Conservation (phyloP, 108 stramenopile genomes). For the Cyclotella cryptica region DNA sequence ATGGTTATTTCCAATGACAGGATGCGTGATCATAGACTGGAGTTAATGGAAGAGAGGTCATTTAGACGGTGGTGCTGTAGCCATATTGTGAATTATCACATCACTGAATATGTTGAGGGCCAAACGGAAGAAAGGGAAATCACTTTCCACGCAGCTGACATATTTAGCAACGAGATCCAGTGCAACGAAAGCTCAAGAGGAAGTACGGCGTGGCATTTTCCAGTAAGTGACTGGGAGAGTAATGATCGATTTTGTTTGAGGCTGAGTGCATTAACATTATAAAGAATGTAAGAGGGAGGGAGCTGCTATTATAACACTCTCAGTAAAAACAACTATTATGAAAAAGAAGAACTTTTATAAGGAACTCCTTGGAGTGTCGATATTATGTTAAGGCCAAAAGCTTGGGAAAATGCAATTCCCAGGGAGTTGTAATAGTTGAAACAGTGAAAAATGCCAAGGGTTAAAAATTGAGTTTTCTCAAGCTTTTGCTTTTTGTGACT, state of each 20-base stretch:
- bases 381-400: too few relatives aligned
- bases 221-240: conserved; percentile 69
- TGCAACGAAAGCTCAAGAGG: conserved; percentile 48
- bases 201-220: conserved; percentile 69
- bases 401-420: too few relatives aligned
- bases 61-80: conserved; percentile 59
- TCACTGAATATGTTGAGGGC: conserved; percentile 46
- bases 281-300: too few relatives aligned
- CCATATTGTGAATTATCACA: conserved; percentile 58
- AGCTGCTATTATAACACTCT: too few relatives aligned
- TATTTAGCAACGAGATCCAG: conserved; percentile 59
- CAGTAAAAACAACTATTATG: too few relatives aligned
- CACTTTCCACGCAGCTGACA: conserved; percentile 42
- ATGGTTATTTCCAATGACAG: conserved; percentile 56
- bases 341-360: too few relatives aligned
- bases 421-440: too few relatives aligned
- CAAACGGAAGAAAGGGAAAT: conserved; percentile 46
- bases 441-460: too few relatives aligned
- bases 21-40: conserved; percentile 59
- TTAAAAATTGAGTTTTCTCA: too few relatives aligned
- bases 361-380: too few relatives aligned
- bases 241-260: conserved; percentile 57
- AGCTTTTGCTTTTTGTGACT: too few relatives aligned
- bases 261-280: conserved; percentile 12
- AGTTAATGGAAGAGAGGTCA: conserved; percentile 51